These are phyloP conservation scores for Pyricularia grisea DNA, from an alignment of 2,329 filamentous ascomycete species.

Conservation along the genomic window DNA sequence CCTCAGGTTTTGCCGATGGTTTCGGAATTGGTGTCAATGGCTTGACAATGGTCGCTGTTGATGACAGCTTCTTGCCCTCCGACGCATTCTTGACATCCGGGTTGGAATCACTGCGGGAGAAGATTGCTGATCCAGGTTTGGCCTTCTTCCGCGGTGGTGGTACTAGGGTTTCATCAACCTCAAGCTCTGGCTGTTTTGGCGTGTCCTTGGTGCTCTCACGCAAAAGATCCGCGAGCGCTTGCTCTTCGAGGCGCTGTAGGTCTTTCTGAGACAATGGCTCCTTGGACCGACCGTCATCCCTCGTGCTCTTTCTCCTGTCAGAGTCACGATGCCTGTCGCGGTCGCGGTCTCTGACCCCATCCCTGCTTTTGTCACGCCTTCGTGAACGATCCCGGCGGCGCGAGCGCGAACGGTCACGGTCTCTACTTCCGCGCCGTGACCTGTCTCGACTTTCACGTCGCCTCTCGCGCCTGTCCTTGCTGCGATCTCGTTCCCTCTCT, in stretches of 20 bases:
- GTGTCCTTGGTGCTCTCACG: conserved; percentile 46
- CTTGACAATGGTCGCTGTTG: neutral
- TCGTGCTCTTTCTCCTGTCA: conserved; percentile 18
- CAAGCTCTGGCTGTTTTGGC: conserved; percentile 41
- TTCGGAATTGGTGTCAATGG: conserved; percentile 1
- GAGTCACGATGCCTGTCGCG: conserved; percentile 20
- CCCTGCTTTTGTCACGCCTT: conserved; percentile 18
- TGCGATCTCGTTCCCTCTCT: conserved; percentile 30
- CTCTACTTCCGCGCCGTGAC: conserved; percentile 4
- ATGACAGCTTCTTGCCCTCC: conserved; percentile 8
- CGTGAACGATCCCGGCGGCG: conserved; percentile 11
- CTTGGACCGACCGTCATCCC: conserved; percentile 28
- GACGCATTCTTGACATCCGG: conserved; percentile 13
- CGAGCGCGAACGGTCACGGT: conserved; percentile 8
- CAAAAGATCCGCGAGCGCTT: conserved; percentile 47
- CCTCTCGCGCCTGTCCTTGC: conserved; percentile 27
- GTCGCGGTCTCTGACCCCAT: conserved; percentile 20
- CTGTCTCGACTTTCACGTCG: conserved; percentile 37
- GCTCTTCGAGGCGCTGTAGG: conserved; percentile 45
- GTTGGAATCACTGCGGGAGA: conserved; percentile 11
- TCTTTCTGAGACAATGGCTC: conserved; percentile 50
- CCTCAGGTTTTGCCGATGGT: neutral
- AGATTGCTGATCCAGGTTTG: conserved; percentile 47
- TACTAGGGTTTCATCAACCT: conserved; percentile 45
- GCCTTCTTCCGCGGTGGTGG: conserved; percentile 41